Conservation (phyloP, 139 green algal genomes). For the Picochlorum costavermella region DNA sequence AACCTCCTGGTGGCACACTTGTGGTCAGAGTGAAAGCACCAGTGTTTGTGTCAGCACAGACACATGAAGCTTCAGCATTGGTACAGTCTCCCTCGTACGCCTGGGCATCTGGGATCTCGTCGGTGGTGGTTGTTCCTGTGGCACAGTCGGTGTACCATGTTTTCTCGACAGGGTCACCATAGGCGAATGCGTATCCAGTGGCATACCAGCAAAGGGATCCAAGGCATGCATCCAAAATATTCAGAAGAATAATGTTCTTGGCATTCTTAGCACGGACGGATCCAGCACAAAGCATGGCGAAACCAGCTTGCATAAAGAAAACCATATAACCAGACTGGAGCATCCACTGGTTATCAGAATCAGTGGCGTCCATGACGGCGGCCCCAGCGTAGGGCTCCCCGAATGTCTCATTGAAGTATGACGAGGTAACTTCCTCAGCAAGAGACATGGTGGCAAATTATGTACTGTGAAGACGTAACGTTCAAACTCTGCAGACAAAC, state of each 20-base stretch:
- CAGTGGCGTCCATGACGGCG: background rate
- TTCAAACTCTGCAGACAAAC: background rate
- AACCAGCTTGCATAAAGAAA: constrained; percentile 80
- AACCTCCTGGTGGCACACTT: background rate
- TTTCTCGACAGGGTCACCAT: constrained; percentile 22
- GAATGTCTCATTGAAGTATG: background rate
- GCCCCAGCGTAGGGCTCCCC: background rate
- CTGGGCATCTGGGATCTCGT: background rate
- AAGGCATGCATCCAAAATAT: constrained; percentile 68
- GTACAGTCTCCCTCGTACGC: constrained; percentile 8
- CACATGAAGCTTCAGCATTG: background rate
- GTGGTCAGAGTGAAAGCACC: background rate
- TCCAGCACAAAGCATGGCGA: constrained; percentile 73
- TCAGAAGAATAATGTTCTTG: constrained; percentile 91
- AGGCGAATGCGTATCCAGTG: constrained; percentile 34
- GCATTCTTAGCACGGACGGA: constrained; percentile 69
- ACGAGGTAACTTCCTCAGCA: background rate
- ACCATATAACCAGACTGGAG: constrained; percentile 22
- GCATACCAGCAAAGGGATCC: constrained; percentile 37
- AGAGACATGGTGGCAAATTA: background rate
- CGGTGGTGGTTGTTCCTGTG: background rate
- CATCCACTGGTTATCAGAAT: constrained; percentile 9
- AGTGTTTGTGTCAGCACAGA: background rate
- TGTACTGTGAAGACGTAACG: constrained; percentile 10
- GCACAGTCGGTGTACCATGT: background rate